Evolutionary conservation across 2,329 filamentous ascomycete genomes (phyloP).

Genomic region (Botrytis elliptica): DNA sequence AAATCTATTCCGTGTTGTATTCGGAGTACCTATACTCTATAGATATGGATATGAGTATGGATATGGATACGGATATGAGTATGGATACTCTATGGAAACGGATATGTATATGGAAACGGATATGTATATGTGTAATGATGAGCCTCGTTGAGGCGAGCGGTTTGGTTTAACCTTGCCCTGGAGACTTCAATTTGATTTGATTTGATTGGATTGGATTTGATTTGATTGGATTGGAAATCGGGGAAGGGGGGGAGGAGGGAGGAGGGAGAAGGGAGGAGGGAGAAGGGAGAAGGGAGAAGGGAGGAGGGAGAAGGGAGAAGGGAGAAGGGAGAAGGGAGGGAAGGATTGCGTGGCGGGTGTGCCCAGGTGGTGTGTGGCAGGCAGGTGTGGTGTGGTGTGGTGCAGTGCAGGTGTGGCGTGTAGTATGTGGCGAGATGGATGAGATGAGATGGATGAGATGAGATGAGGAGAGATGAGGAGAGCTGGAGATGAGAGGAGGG

Average conservation of each 20-base stretch:
- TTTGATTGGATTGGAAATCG: not conserved
- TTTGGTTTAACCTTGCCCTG: not conserved
- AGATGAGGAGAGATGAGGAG: too few species aligned
- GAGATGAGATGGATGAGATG: not conserved
- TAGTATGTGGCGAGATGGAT: not conserved
- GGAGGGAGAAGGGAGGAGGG: too few species aligned
- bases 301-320: too few species aligned
- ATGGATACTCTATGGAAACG: too few species aligned
- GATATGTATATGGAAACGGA: not conserved
- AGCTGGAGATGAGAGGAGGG: too few species aligned
- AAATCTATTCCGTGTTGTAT: too few species aligned
- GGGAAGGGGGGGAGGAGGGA: not conserved
- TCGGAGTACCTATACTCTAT: not conserved
- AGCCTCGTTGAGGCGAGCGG: not conserved
- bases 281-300: too few species aligned
- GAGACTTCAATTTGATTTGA: not conserved
- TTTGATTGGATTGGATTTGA: too few species aligned
- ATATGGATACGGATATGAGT: too few species aligned
- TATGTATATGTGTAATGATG: not conserved
- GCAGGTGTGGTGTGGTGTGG: too few species aligned
- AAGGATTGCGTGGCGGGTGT: not conserved
- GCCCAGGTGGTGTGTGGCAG: too few species aligned
- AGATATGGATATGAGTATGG: too few species aligned
- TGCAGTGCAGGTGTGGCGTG: not conserved
- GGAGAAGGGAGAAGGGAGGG: not conserved